Base-by-base conservation (phyloP, 2,329 filamentous ascomycete species). In the Colletotrichum agaves region DNA sequence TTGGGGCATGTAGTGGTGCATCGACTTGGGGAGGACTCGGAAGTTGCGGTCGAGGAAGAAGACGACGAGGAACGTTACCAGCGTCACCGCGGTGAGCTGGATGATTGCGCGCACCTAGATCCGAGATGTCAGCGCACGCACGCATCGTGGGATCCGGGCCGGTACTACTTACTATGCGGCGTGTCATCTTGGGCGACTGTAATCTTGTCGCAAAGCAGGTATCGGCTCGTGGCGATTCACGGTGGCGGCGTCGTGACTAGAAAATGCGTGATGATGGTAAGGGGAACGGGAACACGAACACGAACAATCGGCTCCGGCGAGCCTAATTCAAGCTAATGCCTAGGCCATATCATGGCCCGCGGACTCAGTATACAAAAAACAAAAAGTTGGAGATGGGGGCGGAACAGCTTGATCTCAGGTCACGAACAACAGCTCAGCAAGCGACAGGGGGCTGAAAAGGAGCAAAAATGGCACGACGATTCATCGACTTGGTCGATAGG, bases 31-130 rank as follows among this genome's bases (percentile, higher is more conserved):
- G 39, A 98, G 88, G 67, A 98, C 91, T 72, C 92, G 88, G 82
- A 96, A 97, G 77, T 91, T 93, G 75, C 90, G 92, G 81, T 98
- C 94, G 82, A 97, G 90, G 78, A 97, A 86, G 78, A 95, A 89
- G 72, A 94, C 80, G 74, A 95, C 80, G 73, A 94, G 76, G 72
- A 95, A 83, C 72, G 91, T 87, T 75, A 93, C 82, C 72, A 87
- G 77, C 63, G 88, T 84, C 64, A 93, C 84, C 64, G 88, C 83
- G 71, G 86, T 83, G 75, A 96, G 88, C 85, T 98, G 93, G 76
- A 91, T 84, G 75, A 91, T 87, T 71, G 93, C 93, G 73, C 87
- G 86, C 72, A 88, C 84, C 87, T 89, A 68, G 12, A 44, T 17
- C 19, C 17, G 12, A 6, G 41, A 17, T 15, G 23, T 53, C 39